Percentiles rank a stretch among this genome's conserved stretches.
phyloP scores from a whole-genome alignment of 768 basidiomycete genomes.

The Kwoniella newhampshirensis region DNA sequence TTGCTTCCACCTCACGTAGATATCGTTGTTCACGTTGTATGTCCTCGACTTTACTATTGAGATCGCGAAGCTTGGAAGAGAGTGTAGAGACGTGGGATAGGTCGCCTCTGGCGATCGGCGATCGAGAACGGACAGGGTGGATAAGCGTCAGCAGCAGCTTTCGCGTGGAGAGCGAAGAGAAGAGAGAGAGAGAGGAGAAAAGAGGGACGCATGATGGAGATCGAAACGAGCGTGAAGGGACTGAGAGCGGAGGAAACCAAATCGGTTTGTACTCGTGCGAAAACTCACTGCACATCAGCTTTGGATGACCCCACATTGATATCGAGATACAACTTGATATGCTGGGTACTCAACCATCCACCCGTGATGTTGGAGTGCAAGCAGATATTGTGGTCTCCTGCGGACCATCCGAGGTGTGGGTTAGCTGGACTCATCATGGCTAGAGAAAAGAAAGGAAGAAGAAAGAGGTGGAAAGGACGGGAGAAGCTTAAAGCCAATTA shows the following conservation, averaged over 20 bases:
- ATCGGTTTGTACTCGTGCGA: neutral
- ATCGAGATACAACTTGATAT: slow-evolving; percentile 93
- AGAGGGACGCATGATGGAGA: neutral
- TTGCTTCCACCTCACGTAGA: slow-evolving; percentile 90
- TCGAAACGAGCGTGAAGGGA: neutral
- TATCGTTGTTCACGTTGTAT: slow-evolving; percentile 95
- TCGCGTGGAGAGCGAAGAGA: neutral
- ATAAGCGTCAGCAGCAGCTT: neutral
- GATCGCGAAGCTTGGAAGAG: slow-evolving; percentile 69
- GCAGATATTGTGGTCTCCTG: slow-evolving; percentile 94
- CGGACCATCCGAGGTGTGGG: too few species aligned
- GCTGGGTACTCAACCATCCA: slow-evolving; percentile 72
- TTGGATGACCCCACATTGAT: slow-evolving; percentile 86
- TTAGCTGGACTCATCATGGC: too few species aligned
- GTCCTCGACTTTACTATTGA: slow-evolving; percentile 90
- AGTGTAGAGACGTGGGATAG: slow-evolving; percentile 50
- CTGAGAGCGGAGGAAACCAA: too few species aligned
- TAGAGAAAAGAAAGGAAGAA: too few species aligned
- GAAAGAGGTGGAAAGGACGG: too few species aligned
- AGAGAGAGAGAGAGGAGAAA: neutral
- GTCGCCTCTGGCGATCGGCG: slow-evolving; percentile 37
- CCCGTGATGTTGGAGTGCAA: slow-evolving; percentile 84
- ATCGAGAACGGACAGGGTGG: too few species aligned
- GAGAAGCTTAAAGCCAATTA: too few species aligned
- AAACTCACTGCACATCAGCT: slow-evolving; percentile 66